Base-by-base conservation (phyloP, 345 rosid genomes). In the Ceriops tagal region DNA sequence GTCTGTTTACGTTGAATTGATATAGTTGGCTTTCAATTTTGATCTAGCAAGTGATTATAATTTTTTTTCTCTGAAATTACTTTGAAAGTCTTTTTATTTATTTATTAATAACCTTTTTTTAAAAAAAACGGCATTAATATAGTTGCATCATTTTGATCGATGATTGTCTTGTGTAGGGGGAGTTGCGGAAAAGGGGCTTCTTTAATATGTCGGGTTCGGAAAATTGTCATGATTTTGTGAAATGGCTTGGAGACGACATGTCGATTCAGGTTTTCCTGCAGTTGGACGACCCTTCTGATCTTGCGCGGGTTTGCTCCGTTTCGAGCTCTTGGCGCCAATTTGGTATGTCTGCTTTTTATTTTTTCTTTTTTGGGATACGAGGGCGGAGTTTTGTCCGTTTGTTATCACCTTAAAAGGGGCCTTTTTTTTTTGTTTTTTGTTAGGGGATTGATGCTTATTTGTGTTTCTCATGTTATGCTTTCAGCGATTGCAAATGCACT, bases 221-320 rank as follows among this genome's bases (percentile, higher is more conserved):
- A 39, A 37, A 21, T 31, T 21, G 68, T 22, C 73, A 73, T 24
- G 83, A 82, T 75, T 72, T 82, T 53, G 16, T 78, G 47, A 62
- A 73, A 30, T 63, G 68, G 66, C 80, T 80, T 26, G 83, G 80
- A 55, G 61, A 53, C 20, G 78, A 75, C 71, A 65, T 69, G 72
- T 65, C 79, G 1, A 30, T 61, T 1, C 30, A 79, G 51, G 55
- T 79, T 21, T 43, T 77, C 53, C 34, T 62, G 37, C 74, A 53
- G 21, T 69, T 77, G 74, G 81, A 77, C 39, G 81, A 77, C 34
- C 77, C 81, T 10, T 73, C 77, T 71, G 82, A 81, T 61, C 72
- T 71, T 52, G 76, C 75, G 55, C 83, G 78, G 31, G 78, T 62
- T 60, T 73, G 71, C 24, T 69, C 68, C 1, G 81, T 73, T 16